Conservation (phyloP, 2,329 filamentous ascomycete genomes). For the Bertia moriformis region DNA sequence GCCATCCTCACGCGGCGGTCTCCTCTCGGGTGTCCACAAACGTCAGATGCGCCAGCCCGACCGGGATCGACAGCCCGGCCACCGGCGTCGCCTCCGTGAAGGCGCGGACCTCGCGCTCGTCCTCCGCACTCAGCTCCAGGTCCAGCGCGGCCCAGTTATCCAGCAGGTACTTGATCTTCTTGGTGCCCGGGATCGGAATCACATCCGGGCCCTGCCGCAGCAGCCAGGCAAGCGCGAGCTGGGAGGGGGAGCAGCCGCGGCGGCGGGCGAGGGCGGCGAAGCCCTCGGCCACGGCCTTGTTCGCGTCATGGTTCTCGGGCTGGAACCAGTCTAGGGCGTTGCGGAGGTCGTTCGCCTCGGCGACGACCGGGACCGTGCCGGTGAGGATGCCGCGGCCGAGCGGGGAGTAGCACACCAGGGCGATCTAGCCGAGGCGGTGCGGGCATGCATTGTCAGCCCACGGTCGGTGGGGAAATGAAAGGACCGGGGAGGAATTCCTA, state of each 20-base stretch:
- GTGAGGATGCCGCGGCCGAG: constrained; percentile 19
- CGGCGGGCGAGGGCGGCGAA: constrained; percentile 31
- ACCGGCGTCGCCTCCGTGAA: background rate
- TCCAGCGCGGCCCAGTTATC: constrained; percentile 23
- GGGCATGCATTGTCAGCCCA: no score
- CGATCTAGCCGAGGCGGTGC: no score
- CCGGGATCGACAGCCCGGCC: background rate
- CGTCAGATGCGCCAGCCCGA: background rate
- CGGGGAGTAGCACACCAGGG: constrained; percentile 3
- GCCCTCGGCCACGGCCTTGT: constrained; percentile 3
- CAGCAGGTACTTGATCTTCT: constrained; percentile 27
- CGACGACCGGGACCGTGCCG: constrained; percentile 3
- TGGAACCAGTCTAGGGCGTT: constrained; percentile 6
- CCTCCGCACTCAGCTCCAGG: constrained; percentile 16
- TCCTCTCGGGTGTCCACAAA: background rate
- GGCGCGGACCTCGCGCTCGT: constrained; percentile 14
- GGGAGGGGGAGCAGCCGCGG: constrained; percentile 37
- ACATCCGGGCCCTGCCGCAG: constrained; percentile 43
- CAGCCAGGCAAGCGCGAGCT: constrained; percentile 51
- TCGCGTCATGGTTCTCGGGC: constrained; percentile 11
- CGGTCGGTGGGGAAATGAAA: constrained; percentile 22
- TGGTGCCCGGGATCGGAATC: constrained; percentile 41
- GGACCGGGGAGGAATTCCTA: no score
- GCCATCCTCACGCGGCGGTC: no score
- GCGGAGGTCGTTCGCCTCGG: background rate